Base-by-base conservation (phyloP, 2,329 filamentous ascomycete genomes). In the Penicillium sp. region DNA sequence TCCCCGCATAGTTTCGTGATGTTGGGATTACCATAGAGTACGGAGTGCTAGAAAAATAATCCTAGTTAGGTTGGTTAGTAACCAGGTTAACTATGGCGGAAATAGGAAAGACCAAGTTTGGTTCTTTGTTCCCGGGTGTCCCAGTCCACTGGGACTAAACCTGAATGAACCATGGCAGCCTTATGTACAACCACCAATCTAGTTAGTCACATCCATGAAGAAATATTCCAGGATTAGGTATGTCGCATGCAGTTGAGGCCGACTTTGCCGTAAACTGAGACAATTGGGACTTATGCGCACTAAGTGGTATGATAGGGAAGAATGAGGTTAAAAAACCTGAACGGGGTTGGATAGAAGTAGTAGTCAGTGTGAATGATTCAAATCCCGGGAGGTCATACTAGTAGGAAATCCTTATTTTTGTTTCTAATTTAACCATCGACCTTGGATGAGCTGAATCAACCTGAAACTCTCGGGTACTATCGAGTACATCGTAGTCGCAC, bases 1-100 rank as follows among this genome's bases (percentile, higher is more conserved):
- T 42, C 56, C 48, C 50, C 53, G 53, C 55, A 59, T 50, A 42
- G 28, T 46, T 46, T n/a, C n/a, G n/a, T n/a, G n/a, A n/a, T n/a
- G n/a, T n/a, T n/a, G n/a, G n/a, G n/a, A n/a, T n/a, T n/a, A n/a
- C n/a, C n/a, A n/a, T n/a, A n/a, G n/a, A n/a, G n/a, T n/a, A n/a
- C n/a, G n/a, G n/a, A n/a, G n/a, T n/a, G n/a, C n/a, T n/a, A n/a
- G n/a, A n/a, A n/a, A n/a, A n/a, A n/a, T n/a, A n/a, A n/a, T n/a
- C n/a, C n/a, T n/a, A n/a, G n/a, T n/a, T n/a, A n/a, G n/a, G n/a
- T n/a, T n/a, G n/a, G n/a, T n/a, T n/a, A n/a, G n/a, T n/a, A n/a
- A n/a, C n/a, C n/a, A n/a, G n/a, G n/a, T n/a, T n/a, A n/a, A n/a
- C n/a, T n/a, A n/a, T n/a, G n/a, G 19, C 19, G 19, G 16, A 13